Evolutionary conservation across 352 stramenopile genomes (phyloP).

Genomic region (Pythium aquatile): DNA sequence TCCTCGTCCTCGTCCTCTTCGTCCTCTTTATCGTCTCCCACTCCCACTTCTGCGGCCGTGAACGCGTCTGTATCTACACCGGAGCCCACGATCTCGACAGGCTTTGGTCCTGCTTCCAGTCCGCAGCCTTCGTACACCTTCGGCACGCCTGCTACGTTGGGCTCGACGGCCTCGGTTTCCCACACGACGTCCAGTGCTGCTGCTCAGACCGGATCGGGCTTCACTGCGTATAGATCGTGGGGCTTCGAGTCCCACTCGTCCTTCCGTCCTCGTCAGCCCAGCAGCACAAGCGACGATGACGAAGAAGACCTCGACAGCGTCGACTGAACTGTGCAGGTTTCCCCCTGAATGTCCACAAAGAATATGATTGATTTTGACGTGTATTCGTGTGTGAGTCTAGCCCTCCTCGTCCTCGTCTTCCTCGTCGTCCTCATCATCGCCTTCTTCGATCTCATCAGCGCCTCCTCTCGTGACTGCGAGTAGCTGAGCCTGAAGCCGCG

Average conservation of each 20-base stretch:
- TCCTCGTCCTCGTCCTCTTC: constrained; percentile 34
- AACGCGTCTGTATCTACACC: neutral
- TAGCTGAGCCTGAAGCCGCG: constrained; percentile 21
- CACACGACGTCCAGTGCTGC: neutral
- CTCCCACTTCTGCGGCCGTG: neutral
- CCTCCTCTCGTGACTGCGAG: neutral
- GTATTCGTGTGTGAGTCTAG: neutral
- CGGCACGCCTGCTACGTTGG: neutral
- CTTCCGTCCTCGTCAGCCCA: constrained; percentile 26
- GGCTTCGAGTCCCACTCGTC: neutral
- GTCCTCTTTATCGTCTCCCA: constrained; percentile 26
- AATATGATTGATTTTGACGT: constrained; percentile 1
- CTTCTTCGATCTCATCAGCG: constrained; percentile 1
- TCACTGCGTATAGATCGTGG: neutral
- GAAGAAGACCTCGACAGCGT: constrained; percentile 65
- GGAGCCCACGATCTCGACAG: neutral
- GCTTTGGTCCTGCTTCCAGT: neutral
- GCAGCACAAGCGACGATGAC: constrained; percentile 34
- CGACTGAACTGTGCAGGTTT: constrained; percentile 31
- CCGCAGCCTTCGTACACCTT: neutral
- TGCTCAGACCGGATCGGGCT: neutral
- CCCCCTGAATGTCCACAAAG: neutral
- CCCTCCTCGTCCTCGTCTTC: neutral
- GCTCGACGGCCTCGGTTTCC: neutral
- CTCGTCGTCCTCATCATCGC: neutral